Base-by-base conservation (phyloP, 257 asterid genomes). In the Linderniella brevidens region DNA sequence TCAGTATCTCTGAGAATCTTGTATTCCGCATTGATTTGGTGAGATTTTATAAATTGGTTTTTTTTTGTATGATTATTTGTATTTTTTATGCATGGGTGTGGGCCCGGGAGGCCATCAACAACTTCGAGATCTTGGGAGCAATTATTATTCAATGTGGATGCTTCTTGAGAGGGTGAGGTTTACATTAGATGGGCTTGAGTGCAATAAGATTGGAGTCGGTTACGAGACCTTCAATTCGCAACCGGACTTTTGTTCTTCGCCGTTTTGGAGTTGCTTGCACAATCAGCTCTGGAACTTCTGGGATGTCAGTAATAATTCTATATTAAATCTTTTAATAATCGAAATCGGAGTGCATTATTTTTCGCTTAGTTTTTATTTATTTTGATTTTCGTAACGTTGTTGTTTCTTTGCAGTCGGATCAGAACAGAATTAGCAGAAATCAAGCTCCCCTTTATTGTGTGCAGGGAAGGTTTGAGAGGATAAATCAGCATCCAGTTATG, bases 61-160 rank as follows among this genome's bases (percentile, higher is more conserved):
- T 2, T 3, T 25, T 25, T 2, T 25, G 3, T 39, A 10, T 11
- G 15, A 13, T 39, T 39, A 2, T 39, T 9, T 13, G 43, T 39
- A 39, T n/a, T n/a, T 39, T 39, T 43, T 70, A 39, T 46, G 41
- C 51, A 62, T 73, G 73, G 66, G 81, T 96, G 82, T 81, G 56
- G 87, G 63, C 49, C 71, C 78, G 41, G 93, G 94, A 25, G 32
- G 32, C 32, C 32, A n/a, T n/a, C n/a, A 25, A 19, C 92, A 85
- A 66, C 96, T 94, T 47, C 83, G 57, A 59, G 61, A 65, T 57
- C 70, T 90, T 20, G 96, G 96, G 40, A 75, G 65, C 74, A 81
- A 90, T 67, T 56, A n/a, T n/a, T n/a, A 78, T 68, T 81, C 99
- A 17, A 79, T 66, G 92, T 90, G 99, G 96, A 90, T 90, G 99